Base-by-base conservation (phyloP, 1,284 basidiomycete genomes). In the Cystobasidiaceae sp. region DNA sequence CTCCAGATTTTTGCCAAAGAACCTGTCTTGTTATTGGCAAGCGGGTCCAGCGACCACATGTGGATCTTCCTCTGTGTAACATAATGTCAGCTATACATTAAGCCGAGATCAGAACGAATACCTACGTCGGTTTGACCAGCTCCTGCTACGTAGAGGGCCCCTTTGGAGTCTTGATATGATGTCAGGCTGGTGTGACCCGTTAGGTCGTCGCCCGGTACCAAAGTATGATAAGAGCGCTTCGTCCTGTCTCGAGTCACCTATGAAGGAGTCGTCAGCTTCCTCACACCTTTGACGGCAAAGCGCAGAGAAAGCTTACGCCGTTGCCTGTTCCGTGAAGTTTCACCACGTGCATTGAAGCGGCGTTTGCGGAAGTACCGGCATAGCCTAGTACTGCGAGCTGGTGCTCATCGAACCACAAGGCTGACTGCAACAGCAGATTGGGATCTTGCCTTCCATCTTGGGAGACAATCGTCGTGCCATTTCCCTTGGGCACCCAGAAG, bases 341-440 rank as follows among this genome's bases (percentile, higher is more conserved):
- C 8, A 60, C 21, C 2, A 50, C 6, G 6, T 60, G 45, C 13
- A 50, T 4, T 13, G 19, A 23, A 8, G 45, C 58, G 19, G 23
- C 45, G 15, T 21, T 27, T 21, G 25, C 30, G 15, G 49, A 34
- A 28, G 33, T 52, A 7, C 17, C 27, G 2, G 49, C 28, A 28
- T 62, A 46, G 4, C 51, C 61, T 19, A 64, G 15, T 8, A 62
- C 32, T 23, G 37, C 50, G 7, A 50, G n/a, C 32, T 41, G 8
- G 21, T 62, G 37, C 21, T 27, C n/a, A 15, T 64, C 51, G 19
- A 52, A 64, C 30, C 39, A 64, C 15, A 55, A 19, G 6, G 52
- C 52, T 13, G 51, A 41, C 37, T 64, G 51, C 23, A 64, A 28
- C 25, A n/a, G n/a, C 25, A 63, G 19, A 28, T 32, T 3, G 7